Evolutionary conservation across 2,329 filamentous ascomycete genomes (phyloP), one percentile per base, ranked within the genome.

Genomic region (Phaeophleospora eucalypticola): DNA sequence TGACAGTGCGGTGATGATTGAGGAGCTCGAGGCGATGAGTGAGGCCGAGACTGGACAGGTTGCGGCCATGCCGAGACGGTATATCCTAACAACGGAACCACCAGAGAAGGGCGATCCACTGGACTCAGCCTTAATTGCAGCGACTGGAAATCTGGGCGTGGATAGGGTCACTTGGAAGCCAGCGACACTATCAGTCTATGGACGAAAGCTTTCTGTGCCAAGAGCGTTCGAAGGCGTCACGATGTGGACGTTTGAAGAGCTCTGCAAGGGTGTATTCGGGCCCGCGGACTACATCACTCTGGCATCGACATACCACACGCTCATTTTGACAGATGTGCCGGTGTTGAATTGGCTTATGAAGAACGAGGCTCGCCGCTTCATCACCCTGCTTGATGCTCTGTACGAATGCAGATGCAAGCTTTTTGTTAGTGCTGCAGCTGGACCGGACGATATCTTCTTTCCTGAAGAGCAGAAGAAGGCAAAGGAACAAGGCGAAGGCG

Each of bases 211-310:
- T 2, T 60, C 65, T 1, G 75, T 88, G 2, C 81, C 82, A 1
- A 72, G 72, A 3, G 76, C 83, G 32, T 68, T 77, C 52, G 67
- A 76, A 19, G 81, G 83, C 15, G 68, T 78, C 1, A 77, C 81
- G 0, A 74, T 75, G 45, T 89, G 85, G 79, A 77, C 79, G 8
- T 93, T 91, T 58, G 60, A 73, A 12, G 77, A 84, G 29, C 76
- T 91, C 1, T 88, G 86, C 48, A 76, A 76, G 49, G 70, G 67
- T 4, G 73, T 74, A 1, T 81, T 89, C 36, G 87, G 87, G 0
- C 86, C 87, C 1, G 87, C 87, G 20, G 87, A 93, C 69, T 93
- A 90, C 67, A 86, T 90, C 45, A 86, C 84, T 1, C 78, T 93
- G 63, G 86, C 87, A 1, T 89, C 86, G 1, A 85, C 79, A 14